Base-by-base conservation (phyloP, 805 yeast genomes). In the Millerozyma miso region DNA sequence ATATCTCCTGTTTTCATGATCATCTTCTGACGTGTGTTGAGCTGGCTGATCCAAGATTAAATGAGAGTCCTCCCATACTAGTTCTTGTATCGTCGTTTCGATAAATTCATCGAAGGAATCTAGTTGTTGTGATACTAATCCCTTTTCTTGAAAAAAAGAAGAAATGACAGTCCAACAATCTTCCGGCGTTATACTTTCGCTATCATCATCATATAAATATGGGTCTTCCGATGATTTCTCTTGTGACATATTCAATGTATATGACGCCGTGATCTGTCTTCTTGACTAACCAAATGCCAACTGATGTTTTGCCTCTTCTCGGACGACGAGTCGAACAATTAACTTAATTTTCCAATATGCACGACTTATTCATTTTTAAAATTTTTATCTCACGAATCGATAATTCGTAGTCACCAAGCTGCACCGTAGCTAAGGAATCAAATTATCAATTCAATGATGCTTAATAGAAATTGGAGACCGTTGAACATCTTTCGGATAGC, bases 131-230 rank as follows among this genome's bases (percentile, higher is more conserved):
- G 98, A 89, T 20, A 93, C 99, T 53, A 93, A 77, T 47, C 99
- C 99, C 62, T 90, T 91, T 60, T 90, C 95, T 68, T 85, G 88
- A 76, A 93, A 93, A 67, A 93, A 93, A 14, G 98, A 80, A 20
- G 97, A 85, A 53, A 93, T 93, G 49, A 93, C 98, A 26, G 96
- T 84, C 99, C 99, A 93, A 69, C 99, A 93, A 74, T 93, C 99
- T 71, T 93, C 99, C 20, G 97, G 87, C 26, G 98, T 89, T 69
- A 93, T 88, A 49, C 62, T 58, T 49, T 54, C 54, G 47, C 77
- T 78, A 48, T 79, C 87, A 50, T 76, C 83, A 53, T 84, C 90
- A 61, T 81, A 82, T 43, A 78, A 80, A 63, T 87, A 85, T 39
- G 83, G 85, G 63, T 85, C 90, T 41, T 65, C 71, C 34, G 37